Conservation (phyloP, 2,329 filamentous ascomycete species). For the Penicillium sp. region DNA sequence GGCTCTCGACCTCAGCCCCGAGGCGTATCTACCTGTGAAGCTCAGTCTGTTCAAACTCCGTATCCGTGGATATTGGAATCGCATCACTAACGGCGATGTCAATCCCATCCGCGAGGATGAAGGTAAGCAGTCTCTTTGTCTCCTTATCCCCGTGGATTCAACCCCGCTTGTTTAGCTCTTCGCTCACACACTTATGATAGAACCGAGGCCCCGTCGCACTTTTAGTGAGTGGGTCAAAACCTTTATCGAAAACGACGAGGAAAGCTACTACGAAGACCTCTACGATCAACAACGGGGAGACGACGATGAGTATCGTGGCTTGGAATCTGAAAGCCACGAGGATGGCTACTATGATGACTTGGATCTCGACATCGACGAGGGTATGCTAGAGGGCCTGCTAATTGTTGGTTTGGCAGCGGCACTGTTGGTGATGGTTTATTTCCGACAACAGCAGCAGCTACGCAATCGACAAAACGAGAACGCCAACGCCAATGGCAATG, state of each 20-base stretch:
- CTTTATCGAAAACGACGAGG: constrained; percentile 69
- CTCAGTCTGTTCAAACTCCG: constrained; percentile 82
- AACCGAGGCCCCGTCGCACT: constrained; percentile 67
- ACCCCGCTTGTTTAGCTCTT: neutral
- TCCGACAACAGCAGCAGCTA: constrained; percentile 52
- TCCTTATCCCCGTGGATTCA: neutral
- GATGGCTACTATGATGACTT: constrained; percentile 59
- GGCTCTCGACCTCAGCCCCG: constrained; percentile 82
- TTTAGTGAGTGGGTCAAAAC: constrained; percentile 81
- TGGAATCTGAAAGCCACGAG: constrained; percentile 38
- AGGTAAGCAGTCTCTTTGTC: constrained; percentile 53
- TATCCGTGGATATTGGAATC: constrained; percentile 88
- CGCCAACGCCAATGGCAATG: constrained; percentile 26
- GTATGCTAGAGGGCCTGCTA: constrained; percentile 76
- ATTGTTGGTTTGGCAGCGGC: constrained; percentile 74
- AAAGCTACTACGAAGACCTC: constrained; percentile 62
- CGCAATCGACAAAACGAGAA: constrained; percentile 39
- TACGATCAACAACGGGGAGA: constrained; percentile 39
- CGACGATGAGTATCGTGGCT: constrained; percentile 29
- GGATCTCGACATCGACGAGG: constrained; percentile 65
- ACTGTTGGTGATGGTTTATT: constrained; percentile 75
- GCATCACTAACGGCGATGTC: constrained; percentile 79
- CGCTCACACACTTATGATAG: constrained; percentile 44
- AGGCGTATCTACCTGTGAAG: constrained; percentile 90
- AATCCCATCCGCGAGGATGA: constrained; percentile 90